phyloP scores from a whole-genome alignment of 208 protist genomes.

The Phytomonas sp. region DNA sequence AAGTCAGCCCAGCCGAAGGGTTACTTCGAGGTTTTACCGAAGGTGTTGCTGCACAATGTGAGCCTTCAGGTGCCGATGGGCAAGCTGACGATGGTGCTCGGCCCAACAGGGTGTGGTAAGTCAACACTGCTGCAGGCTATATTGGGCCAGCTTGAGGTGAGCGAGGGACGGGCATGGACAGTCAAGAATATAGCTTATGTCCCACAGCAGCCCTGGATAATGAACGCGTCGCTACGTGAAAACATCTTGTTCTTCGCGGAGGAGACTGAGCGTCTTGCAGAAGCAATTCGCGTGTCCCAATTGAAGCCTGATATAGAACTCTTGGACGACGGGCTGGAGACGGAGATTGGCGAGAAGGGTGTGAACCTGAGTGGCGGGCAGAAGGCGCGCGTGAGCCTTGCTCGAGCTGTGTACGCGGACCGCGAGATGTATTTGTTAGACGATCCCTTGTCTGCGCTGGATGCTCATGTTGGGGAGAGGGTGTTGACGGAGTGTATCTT shows the following conservation, averaged over 20 bases:
- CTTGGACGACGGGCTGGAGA: conserved; percentile 27
- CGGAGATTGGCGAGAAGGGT: conserved; percentile 31
- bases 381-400: conserved; percentile 77
- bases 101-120: conserved; percentile 68
- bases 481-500: conserved; percentile 47
- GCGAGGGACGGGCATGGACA: conserved; percentile 19
- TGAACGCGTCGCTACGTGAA: conserved; percentile 85
- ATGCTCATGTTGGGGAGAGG: conserved; percentile 74
- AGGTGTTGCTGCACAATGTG: conserved; percentile 27
- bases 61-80: conserved; percentile 28
- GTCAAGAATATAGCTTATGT: conserved; percentile 70
- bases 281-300: conserved; percentile 38
- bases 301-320: conserved; percentile 66
- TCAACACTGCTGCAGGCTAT: conserved; percentile 40
- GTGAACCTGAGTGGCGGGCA: conserved; percentile 84
- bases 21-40: conserved; percentile 26
- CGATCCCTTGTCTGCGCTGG: conserved; percentile 89
- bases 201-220: conserved; percentile 89
- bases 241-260: conserved; percentile 89
- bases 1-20: conserved; percentile 2
- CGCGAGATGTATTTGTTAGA: conserved; percentile 86
- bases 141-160: conserved; percentile 26
- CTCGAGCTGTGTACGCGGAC: conserved; percentile 82
- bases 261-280: conserved; percentile 11
- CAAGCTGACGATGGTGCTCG: conserved; percentile 59